These are phyloP conservation scores for Calamus simplicifolius DNA, from an alignment of 176 grass and related monocot species.

Conservation along the genomic window DNA sequence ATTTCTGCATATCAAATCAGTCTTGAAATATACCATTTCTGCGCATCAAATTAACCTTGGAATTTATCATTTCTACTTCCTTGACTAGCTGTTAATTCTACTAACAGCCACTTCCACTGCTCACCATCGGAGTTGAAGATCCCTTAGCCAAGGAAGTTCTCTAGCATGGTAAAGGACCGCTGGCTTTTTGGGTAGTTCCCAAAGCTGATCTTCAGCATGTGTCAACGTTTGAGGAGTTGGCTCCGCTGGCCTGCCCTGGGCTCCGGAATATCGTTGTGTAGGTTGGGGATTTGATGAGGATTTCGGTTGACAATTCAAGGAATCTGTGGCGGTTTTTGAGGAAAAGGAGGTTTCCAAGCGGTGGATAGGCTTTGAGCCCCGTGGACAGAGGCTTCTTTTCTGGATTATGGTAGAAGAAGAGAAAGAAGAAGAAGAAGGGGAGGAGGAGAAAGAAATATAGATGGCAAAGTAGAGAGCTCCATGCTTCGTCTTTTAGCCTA, in stretches of 20 bases:
- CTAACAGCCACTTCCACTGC: conserved; percentile 43
- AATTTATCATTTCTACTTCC: too few relatives aligned
- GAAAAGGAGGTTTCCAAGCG: conserved; percentile 38
- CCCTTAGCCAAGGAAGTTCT: conserved; percentile 59
- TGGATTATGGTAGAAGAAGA: conserved; percentile 8
- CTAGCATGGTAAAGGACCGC: conserved; percentile 20
- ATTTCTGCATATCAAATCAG: too few relatives aligned
- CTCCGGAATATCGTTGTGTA: conserved; percentile 35
- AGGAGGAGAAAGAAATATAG: conserved; percentile 13
- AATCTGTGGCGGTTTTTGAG: conserved; percentile 42
- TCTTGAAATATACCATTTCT: too few relatives aligned
- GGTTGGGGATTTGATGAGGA: conserved; percentile 28
- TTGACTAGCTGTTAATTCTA: too few relatives aligned
- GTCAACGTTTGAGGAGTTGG: conserved; percentile 43
- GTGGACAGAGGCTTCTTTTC: conserved; percentile 15
- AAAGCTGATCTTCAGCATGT: conserved; percentile 42
- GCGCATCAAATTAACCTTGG: too few relatives aligned
- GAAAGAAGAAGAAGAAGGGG: conserved; percentile 11
- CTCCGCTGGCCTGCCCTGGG: conserved; percentile 23
- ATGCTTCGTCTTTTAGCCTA: conserved; percentile 5
- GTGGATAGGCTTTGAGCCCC: conserved; percentile 30
- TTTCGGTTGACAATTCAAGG: conserved; percentile 41
- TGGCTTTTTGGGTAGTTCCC: conserved; percentile 54
- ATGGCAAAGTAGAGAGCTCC: conserved; percentile 18
- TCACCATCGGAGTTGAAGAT: conserved; percentile 74